phyloP scores from a whole-genome alignment of 345 rosid species.

The Excoecaria cochinchinensis region DNA sequence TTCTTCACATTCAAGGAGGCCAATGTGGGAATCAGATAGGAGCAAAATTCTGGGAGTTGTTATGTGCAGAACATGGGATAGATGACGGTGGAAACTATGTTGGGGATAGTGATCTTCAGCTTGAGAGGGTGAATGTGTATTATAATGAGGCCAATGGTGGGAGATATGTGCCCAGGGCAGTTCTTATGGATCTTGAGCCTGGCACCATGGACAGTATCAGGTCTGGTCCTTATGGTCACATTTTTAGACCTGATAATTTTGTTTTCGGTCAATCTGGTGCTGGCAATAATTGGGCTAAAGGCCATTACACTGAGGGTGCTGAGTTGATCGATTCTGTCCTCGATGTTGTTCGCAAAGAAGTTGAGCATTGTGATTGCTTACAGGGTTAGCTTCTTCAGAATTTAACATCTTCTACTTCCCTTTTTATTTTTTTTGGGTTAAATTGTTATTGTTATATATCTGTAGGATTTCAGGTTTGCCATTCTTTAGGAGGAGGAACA shows the following conservation, averaged over 20 bases:
- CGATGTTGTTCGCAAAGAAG: conserved; percentile 46
- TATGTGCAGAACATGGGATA: conserved; percentile 38
- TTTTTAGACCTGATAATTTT: conserved; percentile 47
- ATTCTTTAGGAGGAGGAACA: conserved; percentile 66
- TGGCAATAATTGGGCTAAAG: conserved; percentile 52
- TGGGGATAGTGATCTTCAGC: conserved; percentile 28
- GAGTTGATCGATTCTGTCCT: conserved; percentile 44
- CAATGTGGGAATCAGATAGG: conserved; percentile 44
- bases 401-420: not conserved
- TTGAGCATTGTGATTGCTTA: conserved; percentile 43
- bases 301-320: conserved; percentile 44
- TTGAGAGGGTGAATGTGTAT: conserved; percentile 41
- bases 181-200: conserved; percentile 45
- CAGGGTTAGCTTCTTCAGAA: conserved; percentile 21
- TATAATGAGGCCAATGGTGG: conserved; percentile 45
- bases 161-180: conserved; percentile 39
- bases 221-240: conserved; percentile 34
- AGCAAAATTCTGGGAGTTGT: conserved; percentile 41
- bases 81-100: conserved; percentile 29
- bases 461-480: conserved; percentile 64
- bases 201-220: conserved; percentile 46
- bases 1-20: conserved; percentile 43
- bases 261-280: conserved; percentile 51
- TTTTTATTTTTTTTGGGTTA: not conserved
- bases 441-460: not conserved